These are phyloP conservation scores for Cryptomeria japonica DNA, from an alignment of 75 land plant genomes.

Conservation along the genomic window DNA sequence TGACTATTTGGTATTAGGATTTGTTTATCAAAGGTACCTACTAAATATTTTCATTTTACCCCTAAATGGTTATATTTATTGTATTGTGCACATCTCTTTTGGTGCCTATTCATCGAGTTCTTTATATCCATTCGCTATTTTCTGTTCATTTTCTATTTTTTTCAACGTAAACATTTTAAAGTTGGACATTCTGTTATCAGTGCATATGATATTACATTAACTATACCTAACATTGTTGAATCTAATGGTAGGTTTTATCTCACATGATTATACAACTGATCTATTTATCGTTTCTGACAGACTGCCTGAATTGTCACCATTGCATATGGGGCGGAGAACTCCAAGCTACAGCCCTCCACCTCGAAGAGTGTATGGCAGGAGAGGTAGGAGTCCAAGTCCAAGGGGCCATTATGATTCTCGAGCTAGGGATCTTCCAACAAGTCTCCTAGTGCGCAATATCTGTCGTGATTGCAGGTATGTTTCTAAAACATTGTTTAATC, in stretches of 20 bases:
- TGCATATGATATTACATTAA: neutral
- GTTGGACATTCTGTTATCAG: neutral
- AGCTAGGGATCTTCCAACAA: slow-evolving; percentile 68
- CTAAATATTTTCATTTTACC: neutral
- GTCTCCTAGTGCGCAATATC: slow-evolving; percentile 84
- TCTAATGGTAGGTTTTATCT: neutral
- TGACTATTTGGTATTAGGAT: neutral
- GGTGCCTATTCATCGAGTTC: neutral
- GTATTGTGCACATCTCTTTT: neutral
- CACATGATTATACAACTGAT: neutral
- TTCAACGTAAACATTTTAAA: neutral
- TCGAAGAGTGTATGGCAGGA: slow-evolving; percentile 49
- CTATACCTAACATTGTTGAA: neutral
- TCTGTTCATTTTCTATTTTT: neutral
- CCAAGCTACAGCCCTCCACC: slow-evolving; percentile 64
- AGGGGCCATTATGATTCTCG: slow-evolving; percentile 47
- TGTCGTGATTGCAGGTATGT: slow-evolving; percentile 70
- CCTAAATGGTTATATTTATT: neutral
- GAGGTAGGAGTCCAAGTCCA: slow-evolving; percentile 65
- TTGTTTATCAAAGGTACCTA: neutral
- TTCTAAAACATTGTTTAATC: neutral
- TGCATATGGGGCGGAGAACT: slow-evolving; percentile 62
- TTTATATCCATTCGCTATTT: neutral
- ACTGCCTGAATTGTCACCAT: neutral
- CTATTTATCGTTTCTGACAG: neutral